Evolutionary conservation across 768 basidiomycete species (phyloP), one percentile per base, ranked within the genome.

Genomic region (Dacryopinax spathularia): DNA sequence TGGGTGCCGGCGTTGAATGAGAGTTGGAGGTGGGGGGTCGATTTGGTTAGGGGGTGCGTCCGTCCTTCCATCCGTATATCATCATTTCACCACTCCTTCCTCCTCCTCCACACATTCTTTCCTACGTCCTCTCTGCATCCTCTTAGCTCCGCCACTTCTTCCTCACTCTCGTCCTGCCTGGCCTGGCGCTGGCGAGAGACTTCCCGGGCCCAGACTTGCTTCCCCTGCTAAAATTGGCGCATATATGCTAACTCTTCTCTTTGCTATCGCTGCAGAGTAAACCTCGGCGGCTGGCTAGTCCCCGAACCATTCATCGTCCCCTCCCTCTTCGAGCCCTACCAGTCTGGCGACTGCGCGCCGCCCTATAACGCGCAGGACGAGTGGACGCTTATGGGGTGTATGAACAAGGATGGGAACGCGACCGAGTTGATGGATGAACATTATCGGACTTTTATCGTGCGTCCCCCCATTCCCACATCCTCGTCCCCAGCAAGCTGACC

Each of bases 1-100:
- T 93, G 88, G 85, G 86, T 87, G 5, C 89, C 89, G 1, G 80
- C 87, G 6, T 76, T 95, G 60, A 88, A 87, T 75, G 78, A 84
- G 69, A 81, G 76, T 29, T 95, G 90, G 88, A 79, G 75, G 25
- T 92, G 78, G 77, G 83, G 81, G 15, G 75, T 75, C 60, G 80
- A 89, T 75, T 81, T 76, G 41, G 73, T 88, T 33, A 77, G 76
- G 66, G 87, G 86, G 85, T 83, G 70, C 66, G 77, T 69, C 48
- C 37, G 66, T 59, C 65, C 36, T 68, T 15, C 60, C 25, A 13
- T 25, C 56, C n/a, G 1, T 62, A 27, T 35, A 62, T 41, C 35
- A 64, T n/a, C n/a, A n/a, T n/a, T n/a, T n/a, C n/a, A n/a, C n/a
- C n/a, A n/a, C n/a, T n/a, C n/a, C n/a, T n/a, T n/a, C n/a, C n/a